A percentile compares a stretch with the other conserved stretches of the same genome.
Evolutionary conservation across 257 asterid genomes (phyloP).

Genomic region (Rubia yunnanensis): DNA sequence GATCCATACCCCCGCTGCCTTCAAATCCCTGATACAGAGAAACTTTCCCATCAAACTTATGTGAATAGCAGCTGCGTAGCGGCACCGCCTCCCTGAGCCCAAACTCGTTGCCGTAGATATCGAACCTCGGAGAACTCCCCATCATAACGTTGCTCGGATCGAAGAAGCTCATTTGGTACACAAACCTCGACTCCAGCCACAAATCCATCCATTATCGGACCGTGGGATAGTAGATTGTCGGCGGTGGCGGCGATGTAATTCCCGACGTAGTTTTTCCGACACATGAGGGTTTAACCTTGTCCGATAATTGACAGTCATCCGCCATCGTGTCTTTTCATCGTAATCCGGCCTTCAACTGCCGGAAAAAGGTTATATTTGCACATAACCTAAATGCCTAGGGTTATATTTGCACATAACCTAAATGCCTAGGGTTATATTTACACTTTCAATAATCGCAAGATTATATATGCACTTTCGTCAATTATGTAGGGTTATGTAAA

Average conservation of each 20-base stretch:
- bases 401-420: too few relatives aligned
- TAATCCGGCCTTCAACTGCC: too few relatives aligned
- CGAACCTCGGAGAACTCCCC: constrained; percentile 20
- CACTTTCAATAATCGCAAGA: too few relatives aligned
- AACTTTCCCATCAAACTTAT: too few relatives aligned
- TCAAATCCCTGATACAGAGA: constrained; percentile 17
- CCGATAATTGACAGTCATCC: constrained; percentile 14
- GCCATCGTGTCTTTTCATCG: constrained; percentile 12
- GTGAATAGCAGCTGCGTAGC: constrained; percentile 22
- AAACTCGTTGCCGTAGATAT: constrained; percentile 26
- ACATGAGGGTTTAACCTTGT: constrained; percentile 17
- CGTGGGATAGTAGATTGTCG: constrained; percentile 8
- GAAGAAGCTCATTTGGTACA: constrained; percentile 11
- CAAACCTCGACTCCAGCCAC: constrained; percentile 9
- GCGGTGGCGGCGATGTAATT: constrained; percentile 13
- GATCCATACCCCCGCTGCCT: constrained; percentile 27
- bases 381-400: too few relatives aligned
- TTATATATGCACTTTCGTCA: too few relatives aligned
- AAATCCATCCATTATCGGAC: constrained; percentile 13
- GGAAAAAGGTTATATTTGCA: too few relatives aligned
- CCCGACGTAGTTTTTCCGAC: constrained; percentile 15
- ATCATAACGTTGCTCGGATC: constrained; percentile 20
- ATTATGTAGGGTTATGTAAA: too few relatives aligned
- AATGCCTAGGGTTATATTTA: too few relatives aligned
- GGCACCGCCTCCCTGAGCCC: constrained; percentile 30